Percentiles rank a stretch among this genome's conserved stretches.
Conservation (phyloP, 164 flowering plant genomes). For the Magnolia kwangsiensis region DNA sequence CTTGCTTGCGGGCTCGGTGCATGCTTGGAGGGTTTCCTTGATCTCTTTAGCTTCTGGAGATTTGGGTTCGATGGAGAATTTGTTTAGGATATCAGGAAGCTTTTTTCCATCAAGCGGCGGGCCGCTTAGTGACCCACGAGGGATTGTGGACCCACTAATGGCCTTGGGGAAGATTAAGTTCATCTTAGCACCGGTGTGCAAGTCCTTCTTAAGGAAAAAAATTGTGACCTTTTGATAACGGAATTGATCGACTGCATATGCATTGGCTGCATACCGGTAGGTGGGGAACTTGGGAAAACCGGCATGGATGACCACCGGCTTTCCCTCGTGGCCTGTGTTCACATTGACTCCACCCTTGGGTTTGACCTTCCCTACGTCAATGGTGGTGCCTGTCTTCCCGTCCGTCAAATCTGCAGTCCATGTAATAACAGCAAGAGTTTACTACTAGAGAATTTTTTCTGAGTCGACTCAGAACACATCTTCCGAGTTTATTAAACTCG, state of each 20-base stretch:
- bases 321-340: too few species aligned
- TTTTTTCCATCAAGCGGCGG: conserved; percentile 38
- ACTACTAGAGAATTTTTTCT: too few species aligned
- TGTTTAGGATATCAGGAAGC: conserved; percentile 27
- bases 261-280: conserved; percentile 6
- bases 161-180: conserved; percentile 23
- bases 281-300: too few species aligned
- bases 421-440: too few species aligned
- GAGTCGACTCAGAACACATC: too few species aligned
- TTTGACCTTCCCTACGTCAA: too few species aligned
- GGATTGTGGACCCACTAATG: conserved; percentile 21
- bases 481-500: too few species aligned
- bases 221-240: conserved; percentile 22
- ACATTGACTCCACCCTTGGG: too few species aligned
- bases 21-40: conserved; percentile 22
- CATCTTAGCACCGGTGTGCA: conserved; percentile 14
- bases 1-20: conserved; percentile 24
- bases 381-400: too few species aligned
- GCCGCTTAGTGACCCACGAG: conserved; percentile 27
- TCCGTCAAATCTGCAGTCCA: too few species aligned
- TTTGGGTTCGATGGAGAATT: conserved; percentile 27
- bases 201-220: conserved; percentile 26
- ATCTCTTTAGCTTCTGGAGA: conserved; percentile 34
- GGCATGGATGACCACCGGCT: too few species aligned
- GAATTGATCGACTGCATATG: conserved; percentile 22